Evolutionary conservation across 1,139 yeast species (phyloP).

Genomic region (Protomyces inouyei): DNA sequence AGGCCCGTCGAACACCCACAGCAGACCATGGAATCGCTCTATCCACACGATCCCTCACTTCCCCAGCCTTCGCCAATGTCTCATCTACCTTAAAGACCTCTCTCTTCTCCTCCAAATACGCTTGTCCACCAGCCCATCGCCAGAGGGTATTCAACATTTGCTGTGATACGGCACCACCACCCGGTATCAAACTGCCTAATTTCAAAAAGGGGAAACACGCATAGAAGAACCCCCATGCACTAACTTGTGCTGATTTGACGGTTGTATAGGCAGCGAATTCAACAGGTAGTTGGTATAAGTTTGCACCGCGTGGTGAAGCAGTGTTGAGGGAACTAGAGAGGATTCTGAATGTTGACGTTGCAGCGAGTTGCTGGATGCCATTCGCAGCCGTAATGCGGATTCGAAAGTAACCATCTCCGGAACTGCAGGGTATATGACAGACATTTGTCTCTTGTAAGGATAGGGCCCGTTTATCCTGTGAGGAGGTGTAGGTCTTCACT

Average conservation of each 20-base stretch:
- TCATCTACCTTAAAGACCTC: constrained; percentile 19
- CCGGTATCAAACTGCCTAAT: constrained; percentile 19
- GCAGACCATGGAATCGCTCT: constrained; percentile 23
- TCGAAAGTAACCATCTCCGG: constrained; percentile 20
- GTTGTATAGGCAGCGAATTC: constrained; percentile 16
- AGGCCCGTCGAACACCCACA: constrained; percentile 24
- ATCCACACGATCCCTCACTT: constrained; percentile 16
- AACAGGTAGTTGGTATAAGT: constrained; percentile 15
- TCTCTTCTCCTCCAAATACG: constrained; percentile 3
- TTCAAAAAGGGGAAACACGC: constrained; percentile 25
- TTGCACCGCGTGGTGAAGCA: constrained; percentile 21
- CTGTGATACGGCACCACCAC: constrained; percentile 12
- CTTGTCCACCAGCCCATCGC: constrained; percentile 24
- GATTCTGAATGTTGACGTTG: constrained; percentile 17
- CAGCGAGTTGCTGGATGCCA: neutral
- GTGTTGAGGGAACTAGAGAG: constrained; percentile 13
- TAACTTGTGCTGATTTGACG: constrained; percentile 7
- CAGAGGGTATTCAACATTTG: constrained; percentile 7
- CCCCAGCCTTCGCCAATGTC: constrained; percentile 13
- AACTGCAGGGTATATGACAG: constrained; percentile 19
- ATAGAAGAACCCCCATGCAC: constrained; percentile 24
- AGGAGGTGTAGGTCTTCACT: neutral
- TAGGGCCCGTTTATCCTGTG: neutral
- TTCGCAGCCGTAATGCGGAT: constrained; percentile 7
- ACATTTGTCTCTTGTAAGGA: constrained; percentile 12